Evolutionary conservation across 306 rosid species (phyloP), one percentile per base, ranked within the genome.

Genomic region (Trifolium subterraneum): DNA sequence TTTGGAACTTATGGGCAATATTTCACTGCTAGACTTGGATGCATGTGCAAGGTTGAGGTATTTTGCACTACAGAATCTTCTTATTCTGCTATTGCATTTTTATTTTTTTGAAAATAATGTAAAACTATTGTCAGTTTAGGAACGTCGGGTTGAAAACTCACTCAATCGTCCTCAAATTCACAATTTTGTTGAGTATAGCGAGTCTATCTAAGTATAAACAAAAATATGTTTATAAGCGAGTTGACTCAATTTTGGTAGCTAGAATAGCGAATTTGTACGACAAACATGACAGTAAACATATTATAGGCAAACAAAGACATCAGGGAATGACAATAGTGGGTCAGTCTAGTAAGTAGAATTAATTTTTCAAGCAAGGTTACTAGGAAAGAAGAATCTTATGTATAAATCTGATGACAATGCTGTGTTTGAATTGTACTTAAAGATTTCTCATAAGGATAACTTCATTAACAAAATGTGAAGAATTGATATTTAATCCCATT

Each of bases 401-500:
- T 3, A 25, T 25, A 25, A 25, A 22, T 22, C 25, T 22, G 25
- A 22, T 22, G 25, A 22, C 25, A 22, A 64, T 18, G 8, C 29
- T 18, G n/a, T 36, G 69, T 36, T 41, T 36, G 5, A 33, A 33
- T 5, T 33, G 36, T 33, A 33, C 7, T 33, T 33, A 33, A 33
- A 31, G 5, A 31, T 31, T 31, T 31, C 35, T 31, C 35, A n/a
- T n/a, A n/a, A 31, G 25, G 20, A 33, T 33, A 61, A 15, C 39
- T 38, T 29, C 9, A 31, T 63, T 16, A 36, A 10, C 68, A 63
- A 63, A 36, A 62, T 15, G 25, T 33, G 68, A 10, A 20, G 10
- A 50, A 38, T 8, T 16, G 36, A 13, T 23, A 42, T n/a, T 55
- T 45, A 44, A 79, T 45, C 36, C 83, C 70, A 33, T 65, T 20